Percentiles rank a stretch among this genome's conserved stretches.
phyloP scores from a whole-genome alignment of 2,329 filamentous ascomycete species.

The Onygenales sp. region DNA sequence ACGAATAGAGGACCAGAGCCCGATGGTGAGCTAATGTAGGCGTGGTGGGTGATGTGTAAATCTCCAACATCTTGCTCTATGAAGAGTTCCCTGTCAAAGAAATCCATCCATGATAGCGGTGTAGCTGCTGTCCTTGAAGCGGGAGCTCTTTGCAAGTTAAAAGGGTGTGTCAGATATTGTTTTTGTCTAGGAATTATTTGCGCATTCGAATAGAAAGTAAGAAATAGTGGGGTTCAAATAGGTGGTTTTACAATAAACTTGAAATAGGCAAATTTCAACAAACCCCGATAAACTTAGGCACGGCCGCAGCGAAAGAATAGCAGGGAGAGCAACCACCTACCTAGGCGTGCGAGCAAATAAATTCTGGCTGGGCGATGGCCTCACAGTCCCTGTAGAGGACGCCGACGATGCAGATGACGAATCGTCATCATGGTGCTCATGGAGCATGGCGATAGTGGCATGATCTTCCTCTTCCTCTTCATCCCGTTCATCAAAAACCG shows the following conservation, averaged over 20 bases:
- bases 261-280: neutral
- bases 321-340: constrained; percentile 35
- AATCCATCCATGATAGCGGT: constrained; percentile 75
- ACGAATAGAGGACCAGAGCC: constrained; percentile 74
- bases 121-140: constrained; percentile 26
- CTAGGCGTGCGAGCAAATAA: constrained; percentile 62
- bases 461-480: constrained; percentile 24
- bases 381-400: constrained; percentile 85
- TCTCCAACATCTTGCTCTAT: constrained; percentile 38
- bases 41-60: constrained; percentile 60
- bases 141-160: constrained; percentile 2
- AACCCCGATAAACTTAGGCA: neutral
- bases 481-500: constrained; percentile 32
- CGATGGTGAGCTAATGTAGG: constrained; percentile 71
- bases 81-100: constrained; percentile 81
- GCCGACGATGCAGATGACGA: constrained; percentile 71
- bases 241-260: neutral
- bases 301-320: neutral
- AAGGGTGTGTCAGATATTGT: neutral
- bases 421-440: constrained; percentile 46
- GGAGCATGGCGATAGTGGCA: constrained; percentile 15
- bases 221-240: neutral
- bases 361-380: constrained; percentile 64
- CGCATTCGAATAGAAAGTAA: too few species aligned
- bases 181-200: neutral